Base-by-base conservation (phyloP, 2,329 filamentous ascomycete species). In the Cercospora sp. region DNA sequence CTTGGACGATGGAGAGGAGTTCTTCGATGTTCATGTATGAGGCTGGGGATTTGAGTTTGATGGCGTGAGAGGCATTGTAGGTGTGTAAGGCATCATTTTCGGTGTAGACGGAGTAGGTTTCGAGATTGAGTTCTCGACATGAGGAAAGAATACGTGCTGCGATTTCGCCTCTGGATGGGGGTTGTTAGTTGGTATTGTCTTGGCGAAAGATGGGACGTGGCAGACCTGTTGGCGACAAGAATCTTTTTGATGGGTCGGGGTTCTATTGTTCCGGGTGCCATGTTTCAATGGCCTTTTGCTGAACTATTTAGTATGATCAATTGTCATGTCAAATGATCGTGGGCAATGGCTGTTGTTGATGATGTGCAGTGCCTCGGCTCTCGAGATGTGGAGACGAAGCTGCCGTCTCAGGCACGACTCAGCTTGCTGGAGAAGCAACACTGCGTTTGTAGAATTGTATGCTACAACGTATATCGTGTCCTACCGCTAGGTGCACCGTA, bases 101-200 rank as follows among this genome's bases (percentile, higher is more conserved):
- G 6, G 85, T 86, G 74, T 86, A 88, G 3, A 89, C 75, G 20
- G 85, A 83, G 69, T 84, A 85, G 1, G 86, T 88, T 64, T 87
- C 83, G 8, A 88, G 80, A 12, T 79, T 79, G 3, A 89, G 79
- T 76, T 90, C 88, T 48, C 86, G 81, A n/a, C 85, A 86, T 65
- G 87, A 83, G 31, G 84, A 83, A 36, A 89, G 79, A 59, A 90
- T 87, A 12, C 88, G 83, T 2, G 86, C 83, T 64, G 88, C 87
- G 62, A 90, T 89, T 76, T 90, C 88, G 65, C 88, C 88, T 79
- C 87, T 88, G 63, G 26, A 18, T 16, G 16, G 45, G 40, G 9
- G 28, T 40, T 20, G 28, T 31, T 61, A 42, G 20, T 26, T 65
- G 33, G 31, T 18, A 12, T 13, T 33, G 20, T 53, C 16, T 67